Base-by-base conservation (phyloP, 2,329 filamentous ascomycete genomes). In the Alternaria burnsii region DNA sequence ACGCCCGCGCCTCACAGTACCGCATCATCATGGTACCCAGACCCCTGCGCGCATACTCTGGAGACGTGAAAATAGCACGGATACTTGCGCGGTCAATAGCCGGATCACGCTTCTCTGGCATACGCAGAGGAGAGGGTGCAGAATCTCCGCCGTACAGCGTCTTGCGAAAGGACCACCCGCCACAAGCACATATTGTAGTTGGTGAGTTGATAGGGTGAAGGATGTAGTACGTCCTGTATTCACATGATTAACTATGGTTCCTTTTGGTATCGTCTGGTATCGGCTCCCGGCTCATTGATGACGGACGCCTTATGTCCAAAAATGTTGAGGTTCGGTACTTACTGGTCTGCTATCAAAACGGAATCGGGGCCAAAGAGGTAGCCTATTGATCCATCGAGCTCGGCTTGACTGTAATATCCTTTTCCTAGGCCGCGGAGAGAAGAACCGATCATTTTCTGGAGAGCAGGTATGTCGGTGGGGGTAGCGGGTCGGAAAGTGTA, bases 11-110 rank as follows among this genome's bases (percentile, higher is more conserved):
- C 55, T 78, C 76, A 51, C 76, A 78, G 59, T 74, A 71, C 65
- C 76, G 64, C 76, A 78, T 77, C 73, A 78, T 71, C 76, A 77
- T 78, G 3, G 75, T 78, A 1, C 76, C 76, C 7, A 78, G 65
- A 0, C 74, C 74, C 5, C 62, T 65, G 2, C 74, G 66, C 38
- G 72, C 71, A 52, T 61, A 76, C 7, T 58, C 61, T 1, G 76
- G 76, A 61, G 70, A 58, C 48, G 76, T 78, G 62, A 78, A 78
- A 28, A 78, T 78, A 2, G 76, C 76, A 5, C 76, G 64, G 48
- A 78, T 77, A 28, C 71, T 74, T 14, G 76, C 76, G 4, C 74
- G 67, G 36, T 77, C 75, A 4, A 34, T 58, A 3, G 34, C 14
- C 1, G 75, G 72, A 51, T 77, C 63, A 38, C 76, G 71, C 52